Evolutionary conservation across 345 rosid species (phyloP).

Genomic region (Raphanus raphanistrum): DNA sequence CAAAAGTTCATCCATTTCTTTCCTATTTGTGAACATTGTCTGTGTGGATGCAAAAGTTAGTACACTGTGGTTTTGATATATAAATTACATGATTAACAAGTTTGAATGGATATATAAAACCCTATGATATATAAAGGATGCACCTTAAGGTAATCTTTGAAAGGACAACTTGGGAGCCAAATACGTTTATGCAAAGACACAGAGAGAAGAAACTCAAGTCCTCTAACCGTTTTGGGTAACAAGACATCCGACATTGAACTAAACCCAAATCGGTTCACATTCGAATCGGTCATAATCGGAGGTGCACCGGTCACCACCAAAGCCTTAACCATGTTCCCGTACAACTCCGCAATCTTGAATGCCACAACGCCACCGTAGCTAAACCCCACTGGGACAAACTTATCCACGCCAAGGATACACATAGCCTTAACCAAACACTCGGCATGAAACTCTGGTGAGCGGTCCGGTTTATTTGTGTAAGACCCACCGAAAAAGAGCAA

Average conservation of each 20-base stretch:
- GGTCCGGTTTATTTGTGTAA: background rate
- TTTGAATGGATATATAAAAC: constrained; percentile 19
- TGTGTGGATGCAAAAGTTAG: background rate
- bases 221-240: constrained; percentile 66
- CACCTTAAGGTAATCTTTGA: constrained; percentile 78
- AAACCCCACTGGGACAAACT: background rate
- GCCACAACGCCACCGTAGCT: constrained; percentile 3
- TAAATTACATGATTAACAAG: background rate
- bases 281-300: constrained; percentile 60
- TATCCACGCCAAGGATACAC: background rate
- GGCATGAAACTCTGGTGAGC: background rate
- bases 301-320: constrained; percentile 74
- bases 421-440: background rate
- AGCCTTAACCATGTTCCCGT: constrained; percentile 49
- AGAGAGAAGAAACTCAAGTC: constrained; percentile 61
- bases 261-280: constrained; percentile 56
- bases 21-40: constrained; percentile 77
- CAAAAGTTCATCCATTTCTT: constrained; percentile 68
- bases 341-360: constrained; percentile 28
- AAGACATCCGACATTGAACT: constrained; percentile 69
- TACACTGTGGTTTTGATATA: background rate
- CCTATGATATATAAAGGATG: background rate
- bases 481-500: background rate
- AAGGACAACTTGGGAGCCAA: constrained; percentile 73
- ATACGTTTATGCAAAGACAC: constrained; percentile 63